Percentiles rank a stretch among this genome's conserved stretches.
Conservation (phyloP, 257 asterid species). For the Cordia subcordata region DNA sequence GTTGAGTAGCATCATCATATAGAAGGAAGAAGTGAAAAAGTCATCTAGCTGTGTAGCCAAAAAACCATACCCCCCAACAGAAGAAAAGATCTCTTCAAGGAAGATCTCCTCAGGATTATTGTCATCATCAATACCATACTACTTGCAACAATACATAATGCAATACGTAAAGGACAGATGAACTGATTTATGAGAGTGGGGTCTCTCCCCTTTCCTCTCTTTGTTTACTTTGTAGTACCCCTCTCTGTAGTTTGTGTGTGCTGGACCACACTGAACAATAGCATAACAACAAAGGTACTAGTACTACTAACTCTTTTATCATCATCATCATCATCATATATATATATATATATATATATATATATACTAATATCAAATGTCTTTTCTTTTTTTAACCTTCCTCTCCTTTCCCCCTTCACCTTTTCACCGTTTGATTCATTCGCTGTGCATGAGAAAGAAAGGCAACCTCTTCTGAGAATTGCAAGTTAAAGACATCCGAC, state of each 20-base stretch:
- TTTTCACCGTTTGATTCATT: not conserved
- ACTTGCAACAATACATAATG: constrained; percentile 43
- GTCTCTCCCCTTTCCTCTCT: constrained; percentile 24
- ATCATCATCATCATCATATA: no score
- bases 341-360: no score
- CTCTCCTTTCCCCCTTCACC: not conserved
- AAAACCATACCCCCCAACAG: constrained; percentile 48
- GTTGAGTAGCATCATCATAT: constrained; percentile 52
- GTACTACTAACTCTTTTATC: constrained; percentile 15
- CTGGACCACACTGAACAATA: constrained; percentile 53
- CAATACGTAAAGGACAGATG: constrained; percentile 64
- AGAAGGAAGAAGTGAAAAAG: constrained; percentile 34
- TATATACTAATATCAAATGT: constrained; percentile 1
- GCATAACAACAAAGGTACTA: constrained; percentile 45
- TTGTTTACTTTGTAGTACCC: constrained; percentile 33
- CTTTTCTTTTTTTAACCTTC: not conserved
- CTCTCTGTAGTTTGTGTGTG: constrained; percentile 47
- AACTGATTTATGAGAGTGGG: constrained; percentile 67
- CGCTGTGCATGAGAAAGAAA: not conserved
- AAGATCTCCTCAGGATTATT: constrained; percentile 54
- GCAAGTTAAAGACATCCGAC: not conserved
- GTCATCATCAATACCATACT: constrained; percentile 66
- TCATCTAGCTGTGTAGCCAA: constrained; percentile 67
- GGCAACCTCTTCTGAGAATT: not conserved
- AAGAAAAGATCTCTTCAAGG: constrained; percentile 44